Base-by-base conservation (phyloP, 257 asterid species). In the Fraxinus cuspidata region DNA sequence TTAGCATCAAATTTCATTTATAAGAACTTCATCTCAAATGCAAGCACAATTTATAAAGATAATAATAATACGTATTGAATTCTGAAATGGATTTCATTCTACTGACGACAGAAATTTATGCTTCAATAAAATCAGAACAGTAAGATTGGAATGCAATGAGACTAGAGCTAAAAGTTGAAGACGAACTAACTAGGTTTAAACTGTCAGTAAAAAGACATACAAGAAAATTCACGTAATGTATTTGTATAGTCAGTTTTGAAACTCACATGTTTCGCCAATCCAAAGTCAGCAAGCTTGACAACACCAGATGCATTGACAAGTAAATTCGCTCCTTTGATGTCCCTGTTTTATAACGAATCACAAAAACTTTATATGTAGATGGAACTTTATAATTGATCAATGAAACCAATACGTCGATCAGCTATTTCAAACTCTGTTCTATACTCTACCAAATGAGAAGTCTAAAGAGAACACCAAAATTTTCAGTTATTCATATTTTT, bases 271-370 rank as follows among this genome's bases (percentile, higher is more conserved):
- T 94, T 94, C 9, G 98, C 98, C 83, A 94, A 78, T 68, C 98
- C 98, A 81, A 94, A 94, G 85, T 94, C 97, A 5, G 98, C 97
- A 76, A 92, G 88, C 89, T 94, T 94, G 82, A 94, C 98, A 74
- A 88, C 88, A 21, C 97, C 98, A 65, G 85, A 83, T 58, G 97
- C 89, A 85, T 92, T 84, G 67, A 94, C 97, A 73, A 94, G 98
- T 81, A 94, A 88, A 83, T 94, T 94, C 12, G 98, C 90, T 74
- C 98, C 98, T 85, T 94, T 94, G 72, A 94, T 92, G 86, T 94
- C 98, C 92, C 98, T 94, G 83, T 51, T 81, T 74, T 28, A 78
- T 66, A 47, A 34, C 1, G 37, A 80, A 71, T 18, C 77, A 77
- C 32, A 71, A 75, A 64, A 63, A 78, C 38, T 63, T 69, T 27